Conservation (phyloP, 108 stramenopile species). For the Epipyxis sp. region DNA sequence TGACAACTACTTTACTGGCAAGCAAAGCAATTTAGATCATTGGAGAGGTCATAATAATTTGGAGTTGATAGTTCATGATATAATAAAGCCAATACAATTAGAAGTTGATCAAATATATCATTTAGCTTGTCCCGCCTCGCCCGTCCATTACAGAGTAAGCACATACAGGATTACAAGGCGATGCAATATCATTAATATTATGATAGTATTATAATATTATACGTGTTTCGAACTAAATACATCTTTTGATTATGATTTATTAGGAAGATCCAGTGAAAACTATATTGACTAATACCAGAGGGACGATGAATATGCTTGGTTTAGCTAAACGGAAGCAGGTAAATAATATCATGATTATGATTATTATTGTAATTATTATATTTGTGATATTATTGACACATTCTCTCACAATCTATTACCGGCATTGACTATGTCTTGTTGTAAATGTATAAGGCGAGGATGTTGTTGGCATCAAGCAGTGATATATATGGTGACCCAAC, state of each 20-base stretch:
- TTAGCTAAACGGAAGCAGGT: slow-evolving; percentile 78
- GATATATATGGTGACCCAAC: slow-evolving; percentile 86
- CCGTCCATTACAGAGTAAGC: slow-evolving; percentile 90
- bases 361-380: background rate
- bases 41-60: slow-evolving; percentile 95
- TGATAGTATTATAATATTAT: background rate
- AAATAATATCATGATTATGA: background rate
- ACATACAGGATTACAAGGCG: too few relatives aligned
- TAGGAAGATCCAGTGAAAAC: slow-evolving; percentile 98
- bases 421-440: too few relatives aligned
- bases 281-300: slow-evolving; percentile 88
- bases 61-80: slow-evolving; percentile 83
- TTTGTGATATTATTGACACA: slow-evolving; percentile 47
- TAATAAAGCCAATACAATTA: slow-evolving; percentile 90
- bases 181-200: too few relatives aligned
- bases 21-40: slow-evolving; percentile 89
- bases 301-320: slow-evolving; percentile 94
- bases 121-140: slow-evolving; percentile 97
- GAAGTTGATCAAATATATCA: slow-evolving; percentile 99
- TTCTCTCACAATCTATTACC: too few relatives aligned
- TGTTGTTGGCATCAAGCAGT: slow-evolving; percentile 86
- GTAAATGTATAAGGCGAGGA: slow-evolving; percentile 79
- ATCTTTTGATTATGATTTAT: too few relatives aligned
- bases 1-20: slow-evolving; percentile 98
- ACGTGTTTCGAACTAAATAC: too few relatives aligned